These are phyloP conservation scores for Picea glauca DNA, from an alignment of 75 land plant genomes.

Conservation along the genomic window DNA sequence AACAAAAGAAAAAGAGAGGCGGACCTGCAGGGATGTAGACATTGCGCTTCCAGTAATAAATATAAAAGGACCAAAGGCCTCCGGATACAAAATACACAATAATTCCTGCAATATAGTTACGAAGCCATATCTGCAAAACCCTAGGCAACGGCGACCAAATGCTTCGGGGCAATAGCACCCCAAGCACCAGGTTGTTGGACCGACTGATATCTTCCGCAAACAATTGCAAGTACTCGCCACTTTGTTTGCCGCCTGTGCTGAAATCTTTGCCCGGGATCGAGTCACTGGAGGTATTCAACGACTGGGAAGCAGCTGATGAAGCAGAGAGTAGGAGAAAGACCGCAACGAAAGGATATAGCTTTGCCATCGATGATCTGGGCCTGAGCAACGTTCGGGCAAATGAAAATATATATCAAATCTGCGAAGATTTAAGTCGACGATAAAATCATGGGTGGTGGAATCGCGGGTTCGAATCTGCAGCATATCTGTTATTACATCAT, in stretches of 20 bases:
- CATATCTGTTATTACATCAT: too few species aligned
- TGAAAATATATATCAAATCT: too few species aligned
- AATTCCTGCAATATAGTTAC: constrained; percentile 81
- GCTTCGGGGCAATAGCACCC: constrained; percentile 32
- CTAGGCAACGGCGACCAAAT: constrained; percentile 50
- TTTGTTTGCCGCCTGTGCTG: background rate
- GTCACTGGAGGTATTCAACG: background rate
- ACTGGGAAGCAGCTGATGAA: constrained; percentile 6
- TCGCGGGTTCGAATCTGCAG: too few species aligned
- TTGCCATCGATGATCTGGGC: too few species aligned
- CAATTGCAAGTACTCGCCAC: constrained; percentile 14
- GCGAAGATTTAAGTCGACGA: too few species aligned
- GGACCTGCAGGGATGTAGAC: constrained; percentile 77
- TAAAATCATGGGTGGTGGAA: too few species aligned
- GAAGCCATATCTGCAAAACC: constrained; percentile 64
- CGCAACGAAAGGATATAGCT: too few species aligned
- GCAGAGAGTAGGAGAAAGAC: background rate
- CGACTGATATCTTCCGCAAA: constrained; percentile 55
- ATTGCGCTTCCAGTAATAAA: constrained; percentile 63
- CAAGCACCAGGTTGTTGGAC: constrained; percentile 54
- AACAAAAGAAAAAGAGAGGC: background rate
- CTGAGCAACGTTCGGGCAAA: too few species aligned
- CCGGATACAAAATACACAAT: constrained; percentile 78
- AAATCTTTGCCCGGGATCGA: background rate
- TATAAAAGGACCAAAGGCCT: constrained; percentile 82